Evolutionary conservation across 495 filamentous ascomycete species (phyloP).

Genomic region (Neurospora tetrasperma): DNA sequence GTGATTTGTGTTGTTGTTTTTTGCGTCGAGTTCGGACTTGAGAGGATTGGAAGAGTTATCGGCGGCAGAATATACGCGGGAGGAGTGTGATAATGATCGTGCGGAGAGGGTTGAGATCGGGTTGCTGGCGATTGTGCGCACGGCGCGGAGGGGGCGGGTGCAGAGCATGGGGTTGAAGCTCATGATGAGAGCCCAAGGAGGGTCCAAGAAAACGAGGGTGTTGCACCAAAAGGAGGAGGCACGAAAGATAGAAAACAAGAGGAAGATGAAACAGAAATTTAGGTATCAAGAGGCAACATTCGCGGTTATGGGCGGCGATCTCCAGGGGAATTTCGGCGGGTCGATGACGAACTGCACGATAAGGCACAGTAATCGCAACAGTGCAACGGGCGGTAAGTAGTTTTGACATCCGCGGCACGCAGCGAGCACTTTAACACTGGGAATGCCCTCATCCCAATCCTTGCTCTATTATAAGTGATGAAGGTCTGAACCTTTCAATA

Average conservation of each 20-base stretch:
- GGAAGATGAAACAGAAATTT: neutral
- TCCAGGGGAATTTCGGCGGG: neutral
- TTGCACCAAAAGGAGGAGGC: no score
- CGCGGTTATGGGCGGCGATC: neutral
- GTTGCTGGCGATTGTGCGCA: neutral
- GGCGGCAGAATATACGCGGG: neutral
- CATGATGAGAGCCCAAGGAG: neutral
- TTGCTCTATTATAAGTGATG: no score
- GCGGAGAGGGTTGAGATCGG: neutral
- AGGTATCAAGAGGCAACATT: neutral
- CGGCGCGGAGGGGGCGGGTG: conserved; percentile 6
- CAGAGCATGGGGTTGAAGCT: conserved; percentile 9
- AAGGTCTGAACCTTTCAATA: no score
- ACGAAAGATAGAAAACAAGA: neutral
- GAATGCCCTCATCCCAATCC: neutral
- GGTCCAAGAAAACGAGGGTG: neutral
- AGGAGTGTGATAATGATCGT: neutral
- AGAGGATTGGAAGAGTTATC: neutral
- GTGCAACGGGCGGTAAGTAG: neutral
- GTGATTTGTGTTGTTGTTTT: neutral
- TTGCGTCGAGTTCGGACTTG: neutral
- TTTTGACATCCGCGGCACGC: neutral
- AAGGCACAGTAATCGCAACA: conserved; percentile 3
- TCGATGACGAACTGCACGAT: conserved; percentile 3
- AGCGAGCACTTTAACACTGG: neutral